These are phyloP conservation scores for Cladosporium sp. DNA, from an alignment of 2,329 filamentous ascomycete species.

Conservation along the genomic window DNA sequence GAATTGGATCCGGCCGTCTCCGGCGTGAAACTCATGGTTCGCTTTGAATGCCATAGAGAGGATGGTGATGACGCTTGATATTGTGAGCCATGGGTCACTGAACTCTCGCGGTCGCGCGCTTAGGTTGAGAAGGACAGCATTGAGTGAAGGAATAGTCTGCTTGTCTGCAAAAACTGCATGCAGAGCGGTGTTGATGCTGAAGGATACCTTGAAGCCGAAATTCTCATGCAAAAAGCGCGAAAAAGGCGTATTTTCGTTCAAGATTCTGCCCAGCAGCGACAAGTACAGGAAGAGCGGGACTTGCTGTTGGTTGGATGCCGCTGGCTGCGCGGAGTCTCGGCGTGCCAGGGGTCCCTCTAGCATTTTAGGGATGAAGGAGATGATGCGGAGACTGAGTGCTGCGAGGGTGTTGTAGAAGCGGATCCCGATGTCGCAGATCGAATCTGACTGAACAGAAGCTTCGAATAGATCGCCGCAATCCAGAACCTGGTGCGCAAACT, in stretches of 20 bases:
- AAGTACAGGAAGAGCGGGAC: slow-evolving; percentile 19
- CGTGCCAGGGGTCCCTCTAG: slow-evolving; percentile 18
- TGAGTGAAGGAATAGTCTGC: background rate
- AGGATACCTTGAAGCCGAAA: slow-evolving; percentile 5
- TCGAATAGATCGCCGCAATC: slow-evolving; percentile 11
- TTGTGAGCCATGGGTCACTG: slow-evolving; percentile 20
- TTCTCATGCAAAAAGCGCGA: slow-evolving; percentile 5
- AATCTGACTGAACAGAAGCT: background rate
- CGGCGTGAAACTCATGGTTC: slow-evolving; percentile 6
- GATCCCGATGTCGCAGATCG: slow-evolving; percentile 1
- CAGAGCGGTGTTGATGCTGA: background rate
- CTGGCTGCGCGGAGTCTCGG: slow-evolving; percentile 23
- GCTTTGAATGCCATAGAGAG: slow-evolving; percentile 11
- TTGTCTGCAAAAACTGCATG: background rate
- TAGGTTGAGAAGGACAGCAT: slow-evolving; percentile 8
- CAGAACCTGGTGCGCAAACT: slow-evolving; percentile 27
- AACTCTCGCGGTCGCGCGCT: slow-evolving; percentile 12
- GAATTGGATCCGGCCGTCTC: background rate
- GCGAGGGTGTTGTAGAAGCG: slow-evolving; percentile 15
- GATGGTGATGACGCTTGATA: slow-evolving; percentile 19
- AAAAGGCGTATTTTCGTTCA: slow-evolving; percentile 7
- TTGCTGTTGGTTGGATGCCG: slow-evolving; percentile 14
- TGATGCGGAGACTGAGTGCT: slow-evolving; percentile 18
- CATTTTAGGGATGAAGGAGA: slow-evolving; percentile 17
- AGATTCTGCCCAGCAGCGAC: slow-evolving; percentile 15